Conservation (phyloP, 164 flowering plant genomes). For the Liriodendron chinense region DNA sequence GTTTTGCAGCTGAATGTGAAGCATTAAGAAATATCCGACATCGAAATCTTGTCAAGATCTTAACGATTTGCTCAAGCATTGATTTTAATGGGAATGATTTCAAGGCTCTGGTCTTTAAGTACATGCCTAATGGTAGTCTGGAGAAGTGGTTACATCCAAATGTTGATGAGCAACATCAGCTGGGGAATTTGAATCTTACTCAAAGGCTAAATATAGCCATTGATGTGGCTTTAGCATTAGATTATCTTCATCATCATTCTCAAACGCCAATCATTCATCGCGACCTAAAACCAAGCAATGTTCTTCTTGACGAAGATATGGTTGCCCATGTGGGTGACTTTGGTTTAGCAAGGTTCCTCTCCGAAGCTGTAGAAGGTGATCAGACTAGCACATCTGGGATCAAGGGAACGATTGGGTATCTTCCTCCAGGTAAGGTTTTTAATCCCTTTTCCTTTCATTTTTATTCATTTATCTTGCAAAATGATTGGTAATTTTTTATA, state of each 20-base stretch:
- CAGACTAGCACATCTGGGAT: background rate
- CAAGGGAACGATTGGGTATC: too few relatives aligned
- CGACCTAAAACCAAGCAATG: background rate
- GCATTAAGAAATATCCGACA: slow-evolving; percentile 8
- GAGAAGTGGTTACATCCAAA: slow-evolving; percentile 22
- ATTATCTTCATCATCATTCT: too few relatives aligned
- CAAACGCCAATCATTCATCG: too few relatives aligned
- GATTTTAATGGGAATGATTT: slow-evolving; percentile 21
- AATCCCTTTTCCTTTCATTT: too few relatives aligned
- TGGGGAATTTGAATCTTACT: slow-evolving; percentile 13
- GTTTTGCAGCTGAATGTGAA: slow-evolving; percentile 22
- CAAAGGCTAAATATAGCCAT: slow-evolving; percentile 30
- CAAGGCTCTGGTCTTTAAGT: slow-evolving; percentile 20
- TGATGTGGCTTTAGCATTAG: too few relatives aligned
- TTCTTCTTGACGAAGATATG: background rate
- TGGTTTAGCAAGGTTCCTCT: background rate
- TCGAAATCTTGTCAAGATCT: slow-evolving; percentile 19
- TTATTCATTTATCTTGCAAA: too few relatives aligned
- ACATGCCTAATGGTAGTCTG: slow-evolving; percentile 22
- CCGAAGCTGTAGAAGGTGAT: background rate
- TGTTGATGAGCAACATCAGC: background rate
- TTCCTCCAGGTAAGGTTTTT: too few relatives aligned
- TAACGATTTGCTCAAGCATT: slow-evolving; percentile 15
- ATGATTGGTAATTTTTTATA: too few relatives aligned
- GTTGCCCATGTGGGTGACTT: background rate